Evolutionary conservation across 1,284 basidiomycete genomes (phyloP), one percentile per base, ranked within the genome.

Genomic region (Cryptococcus sp.): DNA sequence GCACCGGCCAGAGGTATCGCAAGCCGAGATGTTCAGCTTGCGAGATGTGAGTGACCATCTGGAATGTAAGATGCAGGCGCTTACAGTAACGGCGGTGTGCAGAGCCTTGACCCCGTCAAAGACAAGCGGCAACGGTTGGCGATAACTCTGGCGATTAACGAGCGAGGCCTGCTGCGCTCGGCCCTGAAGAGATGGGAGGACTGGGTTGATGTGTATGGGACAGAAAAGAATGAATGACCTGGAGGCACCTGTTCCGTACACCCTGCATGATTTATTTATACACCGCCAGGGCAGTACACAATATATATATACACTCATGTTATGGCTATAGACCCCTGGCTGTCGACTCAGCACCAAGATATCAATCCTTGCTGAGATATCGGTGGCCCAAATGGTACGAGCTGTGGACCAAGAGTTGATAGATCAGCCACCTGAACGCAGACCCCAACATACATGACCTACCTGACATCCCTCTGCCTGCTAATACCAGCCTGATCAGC

Each of bases 201-300:
- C 18, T 95, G 55, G 91, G 94, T 62, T 73, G 66, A 28, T 71
- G 75, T 49, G 61, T 67, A 53, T 52, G 55, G n/a, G 52, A 52
- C 46, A 62, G 61, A 24, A 72, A 77, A 8, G 77, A 80, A 40
- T 4, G 5, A 33, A 9, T 33, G 28, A 33, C 4, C 28, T n/a
- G n/a, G n/a, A n/a, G n/a, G n/a, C n/a, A n/a, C n/a, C n/a, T n/a
- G n/a, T n/a, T n/a, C n/a, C n/a, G n/a, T n/a, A n/a, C n/a, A n/a
- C n/a, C n/a, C n/a, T n/a, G n/a, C n/a, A n/a, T n/a, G n/a, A n/a
- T n/a, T n/a, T n/a, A n/a, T n/a, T n/a, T n/a, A n/a, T n/a, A n/a
- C n/a, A n/a, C n/a, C n/a, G n/a, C n/a, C n/a, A n/a, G n/a, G n/a
- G n/a, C n/a, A n/a, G n/a, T n/a, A n/a, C n/a, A n/a, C n/a, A n/a